These are phyloP conservation scores for Pseudopediastrum boryanum DNA, from an alignment of 139 green algal genomes.

Conservation along the genomic window DNA sequence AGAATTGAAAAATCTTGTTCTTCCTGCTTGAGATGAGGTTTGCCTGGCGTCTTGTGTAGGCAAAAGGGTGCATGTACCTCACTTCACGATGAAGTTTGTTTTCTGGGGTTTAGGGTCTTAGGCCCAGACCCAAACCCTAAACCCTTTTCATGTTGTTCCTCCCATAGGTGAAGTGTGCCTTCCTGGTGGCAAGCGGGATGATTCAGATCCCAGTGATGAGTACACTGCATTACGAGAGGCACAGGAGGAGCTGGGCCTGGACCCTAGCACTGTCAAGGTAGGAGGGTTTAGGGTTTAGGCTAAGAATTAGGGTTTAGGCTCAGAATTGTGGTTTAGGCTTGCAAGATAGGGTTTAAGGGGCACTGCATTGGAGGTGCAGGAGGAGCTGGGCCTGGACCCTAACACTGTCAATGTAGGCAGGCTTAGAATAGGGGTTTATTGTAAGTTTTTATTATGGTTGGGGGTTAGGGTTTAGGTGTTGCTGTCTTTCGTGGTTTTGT, in stretches of 20 bases:
- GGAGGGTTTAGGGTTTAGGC: not conserved
- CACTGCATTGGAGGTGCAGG: constrained; percentile 75
- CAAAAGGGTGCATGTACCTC: not conserved
- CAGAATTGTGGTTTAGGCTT: too few relatives aligned
- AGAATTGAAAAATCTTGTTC: too few relatives aligned
- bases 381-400: constrained; percentile 59
- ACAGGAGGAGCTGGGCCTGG: constrained; percentile 66
- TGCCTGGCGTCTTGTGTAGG: too few relatives aligned
- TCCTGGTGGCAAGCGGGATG: constrained; percentile 79
- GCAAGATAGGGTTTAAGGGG: too few relatives aligned
- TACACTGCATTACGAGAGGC: constrained; percentile 74
- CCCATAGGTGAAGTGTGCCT: constrained; percentile 73
- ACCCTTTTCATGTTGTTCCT: not conserved
- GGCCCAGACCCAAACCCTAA: not conserved
- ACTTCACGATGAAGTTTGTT: not conserved
- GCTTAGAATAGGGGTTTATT: too few relatives aligned
- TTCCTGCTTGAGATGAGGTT: too few relatives aligned
- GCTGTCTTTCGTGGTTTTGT: too few relatives aligned
- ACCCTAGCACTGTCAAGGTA: constrained; percentile 5
- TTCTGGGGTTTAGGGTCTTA: not conserved
- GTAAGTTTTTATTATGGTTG: too few relatives aligned
- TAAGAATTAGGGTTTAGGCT: too few relatives aligned
- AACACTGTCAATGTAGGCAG: not conserved
- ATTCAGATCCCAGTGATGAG: constrained; percentile 60
- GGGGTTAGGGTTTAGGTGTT: too few relatives aligned